Conservation (phyloP, 148 eudicot genomes). For the Chenopodium quinoa region DNA sequence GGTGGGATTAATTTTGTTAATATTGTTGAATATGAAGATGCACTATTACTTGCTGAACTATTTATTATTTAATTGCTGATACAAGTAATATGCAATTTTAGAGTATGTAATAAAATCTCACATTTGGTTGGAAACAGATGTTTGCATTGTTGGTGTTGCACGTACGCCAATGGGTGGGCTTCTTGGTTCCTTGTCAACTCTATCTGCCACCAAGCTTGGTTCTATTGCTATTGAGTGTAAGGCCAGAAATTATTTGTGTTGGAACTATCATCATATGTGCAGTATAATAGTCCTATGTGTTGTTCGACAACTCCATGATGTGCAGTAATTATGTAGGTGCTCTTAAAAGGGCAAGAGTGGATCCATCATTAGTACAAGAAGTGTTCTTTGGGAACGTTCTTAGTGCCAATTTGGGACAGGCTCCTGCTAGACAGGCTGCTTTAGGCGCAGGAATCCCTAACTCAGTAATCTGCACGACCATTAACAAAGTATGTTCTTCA, state of each 20-base stretch:
- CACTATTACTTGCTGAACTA: background rate
- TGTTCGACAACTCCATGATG: constrained; percentile 5
- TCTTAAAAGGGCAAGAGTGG: constrained; percentile 63
- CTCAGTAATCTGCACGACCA: constrained; percentile 82
- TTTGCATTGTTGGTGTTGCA: constrained; percentile 87
- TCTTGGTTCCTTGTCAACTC: constrained; percentile 82
- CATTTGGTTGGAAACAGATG: constrained; percentile 51
- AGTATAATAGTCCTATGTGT: background rate
- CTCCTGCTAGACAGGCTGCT: constrained; percentile 98
- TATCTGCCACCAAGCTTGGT: constrained; percentile 95
- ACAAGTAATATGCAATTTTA: background rate
- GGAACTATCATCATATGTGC: background rate
- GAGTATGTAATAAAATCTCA: background rate
- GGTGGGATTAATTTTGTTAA: background rate
- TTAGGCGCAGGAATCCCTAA: constrained; percentile 90
- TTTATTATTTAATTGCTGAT: background rate
- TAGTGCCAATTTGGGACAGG: constrained; percentile 97
- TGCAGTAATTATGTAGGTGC: constrained; percentile 51
- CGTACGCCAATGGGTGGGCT: constrained; percentile 89
- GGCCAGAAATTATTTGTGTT: constrained; percentile 3
- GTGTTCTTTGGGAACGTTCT: constrained; percentile 96
- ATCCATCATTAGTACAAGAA: constrained; percentile 83
- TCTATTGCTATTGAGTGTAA: constrained; percentile 75
- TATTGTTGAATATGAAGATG: background rate
- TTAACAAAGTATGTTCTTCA: constrained; percentile 94